Conservation (phyloP, 2,329 filamentous ascomycete species). For the Xylariaceae sp. region DNA sequence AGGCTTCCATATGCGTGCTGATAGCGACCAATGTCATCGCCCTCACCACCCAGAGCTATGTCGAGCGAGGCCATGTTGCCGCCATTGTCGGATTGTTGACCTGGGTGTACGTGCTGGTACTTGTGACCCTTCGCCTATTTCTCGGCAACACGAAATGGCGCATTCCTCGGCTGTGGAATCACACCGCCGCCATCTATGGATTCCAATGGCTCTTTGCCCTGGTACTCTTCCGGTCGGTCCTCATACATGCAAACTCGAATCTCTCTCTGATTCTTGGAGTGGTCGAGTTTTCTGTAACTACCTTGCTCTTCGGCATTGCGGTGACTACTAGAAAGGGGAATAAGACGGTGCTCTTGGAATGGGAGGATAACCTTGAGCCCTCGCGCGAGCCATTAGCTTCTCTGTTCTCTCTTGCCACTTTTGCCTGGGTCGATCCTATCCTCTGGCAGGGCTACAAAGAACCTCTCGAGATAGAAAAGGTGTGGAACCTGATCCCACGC, state of each 20-base stretch:
- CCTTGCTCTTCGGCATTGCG: slow-evolving; percentile 69
- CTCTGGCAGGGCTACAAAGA: slow-evolving; percentile 85
- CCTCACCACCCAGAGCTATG: slow-evolving; percentile 56
- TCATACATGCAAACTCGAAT: slow-evolving; percentile 68
- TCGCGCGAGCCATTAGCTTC: slow-evolving; percentile 84
- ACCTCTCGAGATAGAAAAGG: slow-evolving; percentile 73
- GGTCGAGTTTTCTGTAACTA: slow-evolving; percentile 67
- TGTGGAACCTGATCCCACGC: slow-evolving; percentile 85
- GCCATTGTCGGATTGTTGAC: slow-evolving; percentile 62
- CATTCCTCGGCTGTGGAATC: slow-evolving; percentile 79
- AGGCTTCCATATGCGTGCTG: slow-evolving; percentile 66
- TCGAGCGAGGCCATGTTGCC: slow-evolving; percentile 50
- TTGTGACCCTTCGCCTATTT: slow-evolving; percentile 68
- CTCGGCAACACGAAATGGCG: slow-evolving; percentile 59
- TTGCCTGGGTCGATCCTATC: slow-evolving; percentile 84
- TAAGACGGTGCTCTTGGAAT: slow-evolving; percentile 79
- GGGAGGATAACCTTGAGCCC: slow-evolving; percentile 82
- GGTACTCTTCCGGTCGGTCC: slow-evolving; percentile 74
- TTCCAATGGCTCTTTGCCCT: slow-evolving; percentile 74
- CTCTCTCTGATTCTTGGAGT: slow-evolving; percentile 61
- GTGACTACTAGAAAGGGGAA: slow-evolving; percentile 86
- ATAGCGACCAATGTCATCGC: slow-evolving; percentile 63
- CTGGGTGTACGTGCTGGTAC: slow-evolving; percentile 75
- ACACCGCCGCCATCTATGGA: slow-evolving; percentile 80
- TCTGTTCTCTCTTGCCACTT: slow-evolving; percentile 80